A percentile compares a stretch with the other conserved stretches of the same genome.
Conservation (phyloP, 305 asterid genomes). For the Fraxinus ornus region DNA sequence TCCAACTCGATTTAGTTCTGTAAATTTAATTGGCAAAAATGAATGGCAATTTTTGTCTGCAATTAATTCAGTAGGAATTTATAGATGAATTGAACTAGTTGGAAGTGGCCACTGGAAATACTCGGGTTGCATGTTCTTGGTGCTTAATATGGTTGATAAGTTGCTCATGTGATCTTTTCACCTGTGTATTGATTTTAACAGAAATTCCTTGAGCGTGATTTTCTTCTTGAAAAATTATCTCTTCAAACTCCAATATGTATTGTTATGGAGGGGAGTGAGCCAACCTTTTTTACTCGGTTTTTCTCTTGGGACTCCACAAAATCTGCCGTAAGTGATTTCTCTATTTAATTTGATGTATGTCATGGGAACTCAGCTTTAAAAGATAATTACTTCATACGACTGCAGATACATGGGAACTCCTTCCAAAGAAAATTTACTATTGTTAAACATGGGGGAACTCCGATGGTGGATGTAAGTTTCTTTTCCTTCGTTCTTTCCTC, state of each 20-base stretch:
- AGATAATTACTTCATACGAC: slow-evolving; percentile 17
- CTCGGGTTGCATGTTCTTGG: neutral
- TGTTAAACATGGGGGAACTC: slow-evolving; percentile 53
- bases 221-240: slow-evolving; percentile 49
- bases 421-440: slow-evolving; percentile 76
- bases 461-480: slow-evolving; percentile 57
- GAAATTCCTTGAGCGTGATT: slow-evolving; percentile 67
- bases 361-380: neutral
- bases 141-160: slow-evolving; percentile 7
- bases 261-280: slow-evolving; percentile 83
- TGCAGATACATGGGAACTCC: slow-evolving; percentile 83
- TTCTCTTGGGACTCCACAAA: slow-evolving; percentile 81
- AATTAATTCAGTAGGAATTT: neutral
- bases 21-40: neutral
- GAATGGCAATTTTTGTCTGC: slow-evolving; percentile 1
- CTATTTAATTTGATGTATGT: slow-evolving; percentile 13
- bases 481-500: slow-evolving; percentile 12
- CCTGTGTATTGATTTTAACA: slow-evolving; percentile 29
- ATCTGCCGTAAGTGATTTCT: slow-evolving; percentile 52
- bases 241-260: slow-evolving; percentile 61
- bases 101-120: neutral
- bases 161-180: slow-evolving; percentile 4
- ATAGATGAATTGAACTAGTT: neutral
- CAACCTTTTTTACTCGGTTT: slow-evolving; percentile 71
- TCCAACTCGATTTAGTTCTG: neutral